Percentiles rank a stretch among this genome's conserved stretches.
phyloP scores from a whole-genome alignment of 140 eudicot genomes.

The Stevia rebaudiana region DNA sequence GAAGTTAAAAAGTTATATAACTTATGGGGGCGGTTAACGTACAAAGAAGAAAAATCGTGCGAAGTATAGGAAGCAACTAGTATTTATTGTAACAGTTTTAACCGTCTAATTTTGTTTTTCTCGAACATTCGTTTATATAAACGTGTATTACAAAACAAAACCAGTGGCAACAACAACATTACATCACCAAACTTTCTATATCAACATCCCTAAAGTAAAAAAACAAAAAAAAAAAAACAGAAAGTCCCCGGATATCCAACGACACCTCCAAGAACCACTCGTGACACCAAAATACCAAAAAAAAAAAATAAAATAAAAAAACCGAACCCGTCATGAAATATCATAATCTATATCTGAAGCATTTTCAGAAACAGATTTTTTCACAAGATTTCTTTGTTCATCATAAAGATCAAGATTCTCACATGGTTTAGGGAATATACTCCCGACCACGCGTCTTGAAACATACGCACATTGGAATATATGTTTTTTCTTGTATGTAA shows the following conservation, averaged over 20 bases:
- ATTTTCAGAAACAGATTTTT: constrained; percentile 52
- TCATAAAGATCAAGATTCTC: constrained; percentile 89
- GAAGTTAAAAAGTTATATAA: no score
- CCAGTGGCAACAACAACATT: constrained; percentile 17
- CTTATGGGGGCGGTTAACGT: no score
- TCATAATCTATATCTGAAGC: constrained; percentile 85
- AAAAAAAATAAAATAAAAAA: background rate
- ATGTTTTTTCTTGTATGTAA: constrained; percentile 72
- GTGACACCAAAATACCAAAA: background rate
- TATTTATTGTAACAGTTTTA: no score
- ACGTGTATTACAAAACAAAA: constrained; percentile 30
- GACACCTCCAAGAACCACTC: constrained; percentile 14
- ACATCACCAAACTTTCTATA: constrained; percentile 24
- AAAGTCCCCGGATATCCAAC: background rate
- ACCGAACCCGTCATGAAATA: constrained; percentile 34
- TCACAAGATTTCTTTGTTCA: constrained; percentile 63
- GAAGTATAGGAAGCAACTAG: no score
- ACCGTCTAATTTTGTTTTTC: background rate
- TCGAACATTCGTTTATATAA: constrained; percentile 21
- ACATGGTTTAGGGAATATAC: constrained; percentile 81
- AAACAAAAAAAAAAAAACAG: background rate
- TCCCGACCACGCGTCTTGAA: constrained; percentile 74
- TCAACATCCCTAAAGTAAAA: constrained; percentile 26
- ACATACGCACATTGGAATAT: constrained; percentile 85
- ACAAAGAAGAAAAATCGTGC: no score